Conservation (phyloP, 371 early-diverging fungal genomes). For the Mortierella sp. region DNA sequence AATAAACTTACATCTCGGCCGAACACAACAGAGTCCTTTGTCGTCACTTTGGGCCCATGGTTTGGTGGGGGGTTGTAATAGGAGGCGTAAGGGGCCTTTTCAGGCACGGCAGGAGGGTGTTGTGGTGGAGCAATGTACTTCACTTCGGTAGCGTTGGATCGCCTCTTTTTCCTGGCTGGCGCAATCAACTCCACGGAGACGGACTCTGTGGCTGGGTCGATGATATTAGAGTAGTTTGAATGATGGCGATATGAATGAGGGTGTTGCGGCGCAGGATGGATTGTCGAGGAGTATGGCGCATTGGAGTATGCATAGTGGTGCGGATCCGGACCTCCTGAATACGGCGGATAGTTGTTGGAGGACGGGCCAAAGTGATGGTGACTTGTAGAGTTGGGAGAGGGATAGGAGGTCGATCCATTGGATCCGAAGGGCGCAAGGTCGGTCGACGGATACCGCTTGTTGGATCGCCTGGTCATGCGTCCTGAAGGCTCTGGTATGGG, state of each 20-base stretch:
- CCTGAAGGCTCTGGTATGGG: background rate
- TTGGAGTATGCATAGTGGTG: conserved; percentile 16
- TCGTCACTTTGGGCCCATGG: background rate
- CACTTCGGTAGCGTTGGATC: conserved; percentile 24
- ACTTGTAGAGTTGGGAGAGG: background rate
- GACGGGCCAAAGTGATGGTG: background rate
- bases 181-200: conserved; percentile 3
- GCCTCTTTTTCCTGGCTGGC: conserved; percentile 41
- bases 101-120: conserved; percentile 19
- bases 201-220: conserved; percentile 3
- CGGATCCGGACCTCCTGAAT: conserved; percentile 23
- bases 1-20: background rate
- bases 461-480: conserved; percentile 16
- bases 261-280: conserved; percentile 10
- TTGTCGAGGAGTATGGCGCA: conserved; percentile 11
- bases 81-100: background rate
- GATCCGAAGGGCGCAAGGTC: conserved; percentile 18
- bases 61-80: background rate
- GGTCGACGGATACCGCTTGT: conserved; percentile 35
- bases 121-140: conserved; percentile 34
- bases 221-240: conserved; percentile 3
- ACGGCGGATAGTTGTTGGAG: conserved; percentile 15
- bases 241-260: conserved; percentile 12
- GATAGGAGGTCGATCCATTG: conserved; percentile 23
- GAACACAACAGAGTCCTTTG: background rate